Conservation (phyloP, 148 eudicot species). For the Cornus controversa region DNA sequence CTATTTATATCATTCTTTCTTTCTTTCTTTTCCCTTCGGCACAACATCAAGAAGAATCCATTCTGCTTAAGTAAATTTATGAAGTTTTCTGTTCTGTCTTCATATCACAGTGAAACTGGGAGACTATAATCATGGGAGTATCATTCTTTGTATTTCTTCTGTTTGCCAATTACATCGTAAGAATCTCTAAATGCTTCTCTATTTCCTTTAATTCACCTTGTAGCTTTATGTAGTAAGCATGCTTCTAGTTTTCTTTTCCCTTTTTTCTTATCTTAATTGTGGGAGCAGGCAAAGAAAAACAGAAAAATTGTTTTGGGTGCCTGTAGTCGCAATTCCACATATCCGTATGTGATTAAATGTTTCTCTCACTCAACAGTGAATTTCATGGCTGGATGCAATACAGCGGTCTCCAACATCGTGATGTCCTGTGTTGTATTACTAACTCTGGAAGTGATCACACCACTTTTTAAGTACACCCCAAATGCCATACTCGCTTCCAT, state of each 20-base stretch:
- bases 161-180: conserved; percentile 66
- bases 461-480: conserved; percentile 68
- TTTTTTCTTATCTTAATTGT: background rate
- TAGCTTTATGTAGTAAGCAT: background rate
- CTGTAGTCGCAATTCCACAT: conserved; percentile 39
- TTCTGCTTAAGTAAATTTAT: too few relatives aligned
- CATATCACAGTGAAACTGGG: conserved; percentile 80
- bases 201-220: background rate
- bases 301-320: conserved; percentile 79
- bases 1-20: background rate
- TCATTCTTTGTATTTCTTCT: conserved; percentile 77
- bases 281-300: conserved; percentile 70
- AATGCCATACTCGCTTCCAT: conserved; percentile 66
- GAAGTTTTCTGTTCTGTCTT: background rate
- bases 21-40: background rate
- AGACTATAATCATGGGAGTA: conserved; percentile 64
- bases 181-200: conserved; percentile 5
- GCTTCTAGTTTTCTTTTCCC: background rate
- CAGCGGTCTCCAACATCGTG: conserved; percentile 72
- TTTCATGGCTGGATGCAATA: conserved; percentile 64
- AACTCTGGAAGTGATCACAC: conserved; percentile 54
- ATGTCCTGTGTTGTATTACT: conserved; percentile 57
- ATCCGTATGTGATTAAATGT: background rate
- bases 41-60: too few relatives aligned
- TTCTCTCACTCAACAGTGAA: conserved; percentile 50